Evolutionary conservation across 495 filamentous ascomycete species (phyloP).

Genomic region (Jackrogersella multiformis): DNA sequence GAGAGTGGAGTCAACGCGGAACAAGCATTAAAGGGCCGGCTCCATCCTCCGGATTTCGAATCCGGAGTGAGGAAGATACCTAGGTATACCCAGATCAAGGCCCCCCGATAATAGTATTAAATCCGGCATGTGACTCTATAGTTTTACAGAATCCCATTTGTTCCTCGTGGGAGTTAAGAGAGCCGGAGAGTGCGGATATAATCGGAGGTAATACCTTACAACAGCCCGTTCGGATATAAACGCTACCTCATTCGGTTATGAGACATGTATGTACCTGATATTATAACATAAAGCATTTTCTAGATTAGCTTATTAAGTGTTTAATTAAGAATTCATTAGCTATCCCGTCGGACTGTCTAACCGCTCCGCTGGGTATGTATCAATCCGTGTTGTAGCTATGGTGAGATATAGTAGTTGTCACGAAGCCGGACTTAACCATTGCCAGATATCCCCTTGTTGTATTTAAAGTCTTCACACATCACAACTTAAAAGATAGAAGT

Average conservation of each 20-base stretch:
- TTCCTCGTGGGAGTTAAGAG: not conserved
- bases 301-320: too few species aligned
- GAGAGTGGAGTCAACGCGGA: not conserved
- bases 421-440: not conserved
- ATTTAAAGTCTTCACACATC: not conserved
- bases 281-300: not conserved
- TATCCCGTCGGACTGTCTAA: conserved; percentile 3
- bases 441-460: not conserved
- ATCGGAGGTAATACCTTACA: not conserved
- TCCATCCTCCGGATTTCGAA: not conserved
- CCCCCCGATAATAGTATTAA: too few species aligned
- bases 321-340: too few species aligned
- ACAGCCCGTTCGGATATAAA: not conserved
- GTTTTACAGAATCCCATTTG: too few species aligned
- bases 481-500: not conserved
- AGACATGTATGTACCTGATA: not conserved
- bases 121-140: too few species aligned
- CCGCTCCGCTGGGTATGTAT: not conserved
- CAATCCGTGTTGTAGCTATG: not conserved
- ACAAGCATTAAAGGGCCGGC: not conserved
- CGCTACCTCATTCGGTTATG: not conserved
- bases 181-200: not conserved
- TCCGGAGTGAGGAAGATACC: not conserved
- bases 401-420: not conserved
- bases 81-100: too few species aligned